Evolutionary conservation across 305 asterid genomes (phyloP).

Genomic region (Solanum hybrid): DNA sequence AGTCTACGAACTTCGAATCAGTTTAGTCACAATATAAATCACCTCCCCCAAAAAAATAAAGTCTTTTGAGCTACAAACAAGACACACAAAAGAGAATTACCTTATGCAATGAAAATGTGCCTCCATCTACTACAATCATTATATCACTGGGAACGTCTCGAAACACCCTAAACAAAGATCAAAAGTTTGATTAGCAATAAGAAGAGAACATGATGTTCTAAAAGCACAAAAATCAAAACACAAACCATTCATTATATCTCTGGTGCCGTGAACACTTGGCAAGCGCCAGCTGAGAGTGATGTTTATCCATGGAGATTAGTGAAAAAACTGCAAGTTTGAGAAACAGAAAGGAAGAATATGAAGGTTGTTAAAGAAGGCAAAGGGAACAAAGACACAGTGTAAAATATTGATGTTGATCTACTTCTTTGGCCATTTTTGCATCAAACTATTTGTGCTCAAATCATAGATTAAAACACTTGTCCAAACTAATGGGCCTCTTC

Average conservation of each 20-base stretch:
- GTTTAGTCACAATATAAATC: neutral
- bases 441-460: constrained; percentile 43
- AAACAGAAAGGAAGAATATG: constrained; percentile 26
- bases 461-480: constrained; percentile 42
- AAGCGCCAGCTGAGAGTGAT: constrained; percentile 42
- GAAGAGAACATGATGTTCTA: neutral
- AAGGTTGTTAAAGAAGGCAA: constrained; percentile 24
- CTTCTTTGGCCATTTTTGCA: constrained; percentile 46
- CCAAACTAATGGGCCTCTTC: constrained; percentile 36
- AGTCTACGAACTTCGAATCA: neutral
- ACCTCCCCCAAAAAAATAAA: too few relatives aligned
- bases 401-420: constrained; percentile 29
- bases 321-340: constrained; percentile 18
- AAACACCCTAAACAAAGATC: constrained; percentile 51
- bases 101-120: constrained; percentile 71
- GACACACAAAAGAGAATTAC: constrained; percentile 20
- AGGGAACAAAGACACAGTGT: constrained; percentile 26
- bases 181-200: neutral
- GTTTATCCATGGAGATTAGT: constrained; percentile 51
- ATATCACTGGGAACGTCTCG: constrained; percentile 83
- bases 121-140: constrained; percentile 57
- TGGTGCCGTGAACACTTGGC: constrained; percentile 42
- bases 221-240: neutral
- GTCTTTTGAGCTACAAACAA: neutral
- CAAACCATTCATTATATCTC: constrained; percentile 8